phyloP scores from a whole-genome alignment of 352 stramenopile genomes.

The Saprolegnia diclina region DNA sequence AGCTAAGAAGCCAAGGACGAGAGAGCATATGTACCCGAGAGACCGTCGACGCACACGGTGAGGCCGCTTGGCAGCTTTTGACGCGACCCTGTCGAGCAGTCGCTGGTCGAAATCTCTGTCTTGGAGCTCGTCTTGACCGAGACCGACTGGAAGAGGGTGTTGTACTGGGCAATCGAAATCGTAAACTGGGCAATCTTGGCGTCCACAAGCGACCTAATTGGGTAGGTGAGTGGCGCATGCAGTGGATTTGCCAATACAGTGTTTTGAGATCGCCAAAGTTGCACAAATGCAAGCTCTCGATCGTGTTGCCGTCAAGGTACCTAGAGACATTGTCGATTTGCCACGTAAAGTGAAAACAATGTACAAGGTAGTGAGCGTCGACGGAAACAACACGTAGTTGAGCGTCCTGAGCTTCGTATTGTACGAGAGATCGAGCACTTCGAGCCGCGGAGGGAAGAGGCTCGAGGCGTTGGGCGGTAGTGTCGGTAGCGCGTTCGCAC shows the following conservation, averaged over 20 bases:
- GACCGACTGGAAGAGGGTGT: not conserved
- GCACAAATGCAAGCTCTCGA: not conserved
- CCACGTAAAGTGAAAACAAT: too few species aligned
- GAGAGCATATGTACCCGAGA: constrained; percentile 1
- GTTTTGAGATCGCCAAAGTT: not conserved
- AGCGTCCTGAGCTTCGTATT: constrained; percentile 3
- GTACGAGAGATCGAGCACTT: constrained; percentile 17
- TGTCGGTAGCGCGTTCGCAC: constrained; percentile 1
- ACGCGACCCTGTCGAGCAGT: not conserved
- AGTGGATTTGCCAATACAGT: not conserved
- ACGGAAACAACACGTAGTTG: constrained; percentile 1
- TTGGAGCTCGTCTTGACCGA: not conserved
- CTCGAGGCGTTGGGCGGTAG: constrained; percentile 2
- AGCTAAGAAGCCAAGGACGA: not conserved
- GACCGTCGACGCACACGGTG: constrained; percentile 19
- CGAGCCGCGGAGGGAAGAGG: constrained; percentile 14
- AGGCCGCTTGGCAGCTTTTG: constrained; percentile 4
- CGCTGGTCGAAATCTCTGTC: not conserved
- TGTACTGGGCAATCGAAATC: constrained; percentile 13
- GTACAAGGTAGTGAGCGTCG: not conserved
- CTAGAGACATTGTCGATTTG: not conserved
- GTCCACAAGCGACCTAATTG: not conserved
- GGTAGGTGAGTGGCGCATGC: not conserved
- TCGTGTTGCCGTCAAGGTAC: constrained; percentile 6
- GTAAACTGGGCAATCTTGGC: constrained; percentile 1